Percentiles rank a stretch among this genome's conserved stretches.
phyloP scores from a whole-genome alignment of 2,329 filamentous ascomycete genomes.

The Colletotrichum eremochloae region DNA sequence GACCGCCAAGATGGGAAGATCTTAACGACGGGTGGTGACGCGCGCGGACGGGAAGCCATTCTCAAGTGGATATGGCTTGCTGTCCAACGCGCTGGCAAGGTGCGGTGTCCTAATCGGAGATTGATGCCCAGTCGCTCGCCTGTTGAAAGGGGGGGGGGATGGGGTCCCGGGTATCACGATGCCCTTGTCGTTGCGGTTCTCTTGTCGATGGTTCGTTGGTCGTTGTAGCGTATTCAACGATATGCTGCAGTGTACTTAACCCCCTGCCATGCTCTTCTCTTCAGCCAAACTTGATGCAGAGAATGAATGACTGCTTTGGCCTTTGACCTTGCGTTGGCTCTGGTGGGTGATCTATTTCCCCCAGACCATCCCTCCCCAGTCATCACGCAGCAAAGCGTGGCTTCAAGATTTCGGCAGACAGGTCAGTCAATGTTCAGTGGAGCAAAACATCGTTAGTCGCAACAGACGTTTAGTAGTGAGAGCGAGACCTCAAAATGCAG shows the following conservation, averaged over 20 bases:
- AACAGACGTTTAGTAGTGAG: background rate
- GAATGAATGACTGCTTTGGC: background rate
- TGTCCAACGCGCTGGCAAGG: background rate
- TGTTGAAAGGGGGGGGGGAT: background rate
- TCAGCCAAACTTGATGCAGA: background rate
- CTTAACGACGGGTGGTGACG: background rate
- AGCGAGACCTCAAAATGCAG: background rate
- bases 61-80: background rate
- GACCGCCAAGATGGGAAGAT: background rate
- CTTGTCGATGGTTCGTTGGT: background rate
- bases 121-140: background rate
- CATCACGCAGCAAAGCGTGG: background rate
- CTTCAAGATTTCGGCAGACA: background rate
- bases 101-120: background rate
- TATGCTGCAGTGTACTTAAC: background rate
- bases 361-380: too few relatives aligned
- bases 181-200: background rate
- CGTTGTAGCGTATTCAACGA: background rate
- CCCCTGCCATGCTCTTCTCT: background rate
- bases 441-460: background rate
- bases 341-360: too few relatives aligned
- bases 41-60: background rate
- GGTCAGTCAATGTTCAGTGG: background rate
- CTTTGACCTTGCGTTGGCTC: background rate
- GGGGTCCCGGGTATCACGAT: background rate